These are phyloP conservation scores for Glomus cerebriforme DNA, from an alignment of 192 early-diverging fungal genomes.

Conservation along the genomic window DNA sequence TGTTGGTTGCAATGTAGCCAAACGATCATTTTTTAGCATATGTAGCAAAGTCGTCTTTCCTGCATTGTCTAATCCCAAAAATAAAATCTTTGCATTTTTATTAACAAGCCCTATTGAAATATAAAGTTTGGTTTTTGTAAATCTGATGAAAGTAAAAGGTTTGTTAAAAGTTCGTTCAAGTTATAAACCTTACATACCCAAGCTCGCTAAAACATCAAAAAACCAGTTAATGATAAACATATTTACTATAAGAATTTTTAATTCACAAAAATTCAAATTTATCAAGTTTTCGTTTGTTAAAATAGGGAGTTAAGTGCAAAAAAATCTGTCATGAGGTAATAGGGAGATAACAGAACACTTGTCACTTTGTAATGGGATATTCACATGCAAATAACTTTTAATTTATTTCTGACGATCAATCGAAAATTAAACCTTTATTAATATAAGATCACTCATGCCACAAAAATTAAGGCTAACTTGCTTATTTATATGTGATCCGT, in stretches of 20 bases:
- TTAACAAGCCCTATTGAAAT: conserved; percentile 83
- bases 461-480: no score
- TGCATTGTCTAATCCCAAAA: conserved; percentile 97
- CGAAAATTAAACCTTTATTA: no score
- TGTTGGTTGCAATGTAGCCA: conserved; percentile 92
- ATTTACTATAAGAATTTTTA: background rate
- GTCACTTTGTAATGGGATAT: background rate
- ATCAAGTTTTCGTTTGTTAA: background rate
- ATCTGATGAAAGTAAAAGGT: background rate
- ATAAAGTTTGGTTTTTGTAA: background rate
- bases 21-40: conserved; percentile 99
- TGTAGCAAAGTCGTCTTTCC: conserved; percentile 98
- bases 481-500: no score
- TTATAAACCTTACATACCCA: conserved; percentile 67
- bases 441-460: no score
- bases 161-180: background rate
- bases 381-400: background rate
- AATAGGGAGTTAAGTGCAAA: background rate
- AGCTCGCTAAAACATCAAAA: conserved; percentile 84
- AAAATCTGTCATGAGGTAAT: background rate
- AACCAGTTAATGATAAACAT: conserved; percentile 99
- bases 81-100: conserved; percentile 99
- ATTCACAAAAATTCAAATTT: background rate
- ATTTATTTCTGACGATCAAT: no score
- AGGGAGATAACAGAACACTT: background rate